Evolutionary conservation across 2,329 filamentous ascomycete species (phyloP), one percentile per base, ranked within the genome.

Genomic region (Sporothrix sp.): DNA sequence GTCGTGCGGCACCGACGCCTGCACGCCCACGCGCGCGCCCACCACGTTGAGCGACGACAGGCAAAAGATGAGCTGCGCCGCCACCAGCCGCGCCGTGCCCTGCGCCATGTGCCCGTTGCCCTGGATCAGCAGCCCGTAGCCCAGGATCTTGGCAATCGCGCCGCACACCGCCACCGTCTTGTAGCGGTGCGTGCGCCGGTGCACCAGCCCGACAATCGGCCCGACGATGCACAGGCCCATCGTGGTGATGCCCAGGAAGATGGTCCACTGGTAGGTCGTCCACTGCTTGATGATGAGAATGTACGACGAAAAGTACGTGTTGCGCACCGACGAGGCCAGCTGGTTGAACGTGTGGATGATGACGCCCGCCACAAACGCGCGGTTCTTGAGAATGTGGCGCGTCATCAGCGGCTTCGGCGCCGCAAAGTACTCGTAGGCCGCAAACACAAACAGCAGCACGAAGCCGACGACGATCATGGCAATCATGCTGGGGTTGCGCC

Each of bases 271-370:
- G 54, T 54, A 54, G 2, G 52, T 54, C 1, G 52, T 54, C 52
- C 52, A 54, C 16, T 71, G 68, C 56, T 81, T 78, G 5, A 84
- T 80, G 16, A 84, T 78, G 44, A 80, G 71, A n/a, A 83, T 71
- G 62, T 82, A 84, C 11, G 78, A 82, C 58, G 77, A 78, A 57
- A 82, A 80, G 66, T 84, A 84, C 2, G 81, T 54, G 56, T 66
- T 67, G 47, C 65, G 63, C n/a, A 63, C 59, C 0, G 61, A 53
- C 6, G 65, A 67, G 48, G 48, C 45, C 16, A 49, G 79, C 56
- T 81, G 80, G n/a, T 83, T 74, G 23, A 79, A 82, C 55, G 82
- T 75, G 62, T 83, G 83, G 62, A 82, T 84, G 13, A 80, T 79
- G 72, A 82, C 76, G 20, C 79, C 81, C 7, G 75, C 78, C 42